Evolutionary conservation across 495 filamentous ascomycete species (phyloP).

Genomic region (Geopyxis carbonaria): DNA sequence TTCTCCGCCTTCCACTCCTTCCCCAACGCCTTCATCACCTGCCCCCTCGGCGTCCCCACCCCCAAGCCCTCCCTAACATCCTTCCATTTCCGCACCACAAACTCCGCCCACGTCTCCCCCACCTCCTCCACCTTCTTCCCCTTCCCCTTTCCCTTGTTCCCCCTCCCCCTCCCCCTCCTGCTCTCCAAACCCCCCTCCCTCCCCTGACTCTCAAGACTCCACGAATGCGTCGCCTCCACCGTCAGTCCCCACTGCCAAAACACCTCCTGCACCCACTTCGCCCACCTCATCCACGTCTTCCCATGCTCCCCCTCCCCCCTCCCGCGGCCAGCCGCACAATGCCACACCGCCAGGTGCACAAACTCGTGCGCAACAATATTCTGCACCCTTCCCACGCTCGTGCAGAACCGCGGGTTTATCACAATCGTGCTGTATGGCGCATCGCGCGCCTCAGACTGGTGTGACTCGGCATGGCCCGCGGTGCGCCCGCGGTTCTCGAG

Average conservation of each 20-base stretch:
- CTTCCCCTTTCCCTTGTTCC: conserved; percentile 32
- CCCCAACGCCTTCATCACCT: conserved; percentile 41
- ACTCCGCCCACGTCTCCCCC: conserved; percentile 43
- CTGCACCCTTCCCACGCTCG: too few relatives aligned
- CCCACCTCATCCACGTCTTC: conserved; percentile 64
- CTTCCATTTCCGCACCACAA: conserved; percentile 43
- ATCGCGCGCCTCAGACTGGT: too few relatives aligned
- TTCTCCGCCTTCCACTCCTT: neutral
- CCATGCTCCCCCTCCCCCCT: conserved; percentile 64
- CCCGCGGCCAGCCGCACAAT: conserved; percentile 56
- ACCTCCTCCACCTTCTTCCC: conserved; percentile 72
- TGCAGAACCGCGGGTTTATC: too few relatives aligned
- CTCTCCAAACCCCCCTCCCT: too few relatives aligned
- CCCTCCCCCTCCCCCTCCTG: conserved; percentile 26
- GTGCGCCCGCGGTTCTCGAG: too few relatives aligned
- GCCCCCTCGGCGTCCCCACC: conserved; percentile 37
- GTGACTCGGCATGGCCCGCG: too few relatives aligned
- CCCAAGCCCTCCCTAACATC: conserved; percentile 56
- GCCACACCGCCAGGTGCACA: conserved; percentile 79
- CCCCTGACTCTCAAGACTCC: conserved; percentile 77
- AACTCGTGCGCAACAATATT: conserved; percentile 89
- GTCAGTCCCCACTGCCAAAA: conserved; percentile 27
- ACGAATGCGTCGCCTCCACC: conserved; percentile 45
- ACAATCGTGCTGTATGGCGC: too few relatives aligned
- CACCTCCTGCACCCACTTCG: too few relatives aligned